Evolutionary conservation across 345 rosid genomes (phyloP).

Genomic region (Sisymbrium irio): DNA sequence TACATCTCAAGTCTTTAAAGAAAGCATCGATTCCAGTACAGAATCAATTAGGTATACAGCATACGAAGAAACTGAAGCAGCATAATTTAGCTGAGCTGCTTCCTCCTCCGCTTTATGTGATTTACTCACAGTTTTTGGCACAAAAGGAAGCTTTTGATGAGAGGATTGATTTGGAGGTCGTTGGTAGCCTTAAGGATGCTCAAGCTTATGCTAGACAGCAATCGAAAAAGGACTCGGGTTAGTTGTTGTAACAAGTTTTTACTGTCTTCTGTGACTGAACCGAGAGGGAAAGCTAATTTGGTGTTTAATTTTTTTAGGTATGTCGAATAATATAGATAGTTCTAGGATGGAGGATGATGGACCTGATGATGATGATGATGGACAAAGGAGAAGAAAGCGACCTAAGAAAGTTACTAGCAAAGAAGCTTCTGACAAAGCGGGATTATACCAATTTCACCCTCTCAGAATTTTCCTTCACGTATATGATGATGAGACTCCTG

Average conservation of each 20-base stretch:
- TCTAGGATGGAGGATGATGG: constrained; percentile 81
- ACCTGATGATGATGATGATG: constrained; percentile 89
- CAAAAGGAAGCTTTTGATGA: constrained; percentile 94
- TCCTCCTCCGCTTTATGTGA: constrained; percentile 86
- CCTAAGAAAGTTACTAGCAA: constrained; percentile 54
- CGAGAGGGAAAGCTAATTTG: neutral
- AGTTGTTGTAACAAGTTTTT: neutral
- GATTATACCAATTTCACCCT: constrained; percentile 75
- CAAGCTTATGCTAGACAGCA: constrained; percentile 78
- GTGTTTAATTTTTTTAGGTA: constrained; percentile 41
- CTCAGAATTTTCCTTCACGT: constrained; percentile 67
- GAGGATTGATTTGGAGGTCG: constrained; percentile 65
- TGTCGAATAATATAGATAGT: constrained; percentile 53
- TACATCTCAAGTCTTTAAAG: constrained; percentile 89
- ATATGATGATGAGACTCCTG: constrained; percentile 64
- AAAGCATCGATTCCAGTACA: constrained; percentile 93
- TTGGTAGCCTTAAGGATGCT: constrained; percentile 89
- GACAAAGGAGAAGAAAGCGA: constrained; percentile 84
- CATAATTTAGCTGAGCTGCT: constrained; percentile 79
- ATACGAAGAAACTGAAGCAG: constrained; percentile 85
- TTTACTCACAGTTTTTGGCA: constrained; percentile 80
- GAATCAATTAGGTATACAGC: constrained; percentile 71
- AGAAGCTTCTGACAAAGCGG: constrained; percentile 67
- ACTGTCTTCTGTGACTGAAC: neutral
- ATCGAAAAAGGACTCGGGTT: constrained; percentile 73